Conservation (phyloP, 495 filamentous ascomycete species). For the Daldinia concentrica region DNA sequence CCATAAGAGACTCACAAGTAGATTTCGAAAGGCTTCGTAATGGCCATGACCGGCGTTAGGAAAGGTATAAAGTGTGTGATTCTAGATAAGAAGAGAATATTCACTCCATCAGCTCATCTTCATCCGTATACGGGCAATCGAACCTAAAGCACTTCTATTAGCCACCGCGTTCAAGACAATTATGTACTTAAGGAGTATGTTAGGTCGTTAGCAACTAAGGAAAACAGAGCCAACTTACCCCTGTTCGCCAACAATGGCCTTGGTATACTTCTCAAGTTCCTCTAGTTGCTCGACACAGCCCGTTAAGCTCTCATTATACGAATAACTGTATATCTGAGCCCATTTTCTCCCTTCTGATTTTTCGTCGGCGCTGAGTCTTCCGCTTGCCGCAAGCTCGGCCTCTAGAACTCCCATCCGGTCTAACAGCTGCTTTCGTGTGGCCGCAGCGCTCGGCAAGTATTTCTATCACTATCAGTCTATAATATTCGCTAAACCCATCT, state of each 20-base stretch:
- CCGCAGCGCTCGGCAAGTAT: conserved; percentile 64
- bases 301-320: conserved; percentile 62
- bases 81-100: not conserved
- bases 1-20: too few relatives aligned
- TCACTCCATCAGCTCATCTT: conserved; percentile 2
- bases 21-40: too few relatives aligned
- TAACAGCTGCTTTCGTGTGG: conserved; percentile 59
- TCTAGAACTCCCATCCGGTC: conserved; percentile 60
- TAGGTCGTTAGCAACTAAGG: not conserved
- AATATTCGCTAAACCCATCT: not conserved
- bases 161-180: not conserved
- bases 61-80: too few relatives aligned
- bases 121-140: conserved; percentile 31
- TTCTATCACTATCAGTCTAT: conserved; percentile 29
- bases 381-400: conserved; percentile 48
- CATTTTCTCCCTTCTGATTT: conserved; percentile 44
- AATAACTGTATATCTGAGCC: conserved; percentile 49
- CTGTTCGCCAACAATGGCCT: conserved; percentile 63
- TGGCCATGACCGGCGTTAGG: too few relatives aligned
- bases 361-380: conserved; percentile 34
- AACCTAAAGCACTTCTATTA: conserved; percentile 26
- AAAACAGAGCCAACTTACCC: conserved; percentile 45
- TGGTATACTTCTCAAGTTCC: conserved; percentile 62
- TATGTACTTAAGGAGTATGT: not conserved
- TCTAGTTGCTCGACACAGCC: conserved; percentile 65